phyloP scores from a whole-genome alignment of 1,284 basidiomycete genomes.

The Fomitopsis betulina region DNA sequence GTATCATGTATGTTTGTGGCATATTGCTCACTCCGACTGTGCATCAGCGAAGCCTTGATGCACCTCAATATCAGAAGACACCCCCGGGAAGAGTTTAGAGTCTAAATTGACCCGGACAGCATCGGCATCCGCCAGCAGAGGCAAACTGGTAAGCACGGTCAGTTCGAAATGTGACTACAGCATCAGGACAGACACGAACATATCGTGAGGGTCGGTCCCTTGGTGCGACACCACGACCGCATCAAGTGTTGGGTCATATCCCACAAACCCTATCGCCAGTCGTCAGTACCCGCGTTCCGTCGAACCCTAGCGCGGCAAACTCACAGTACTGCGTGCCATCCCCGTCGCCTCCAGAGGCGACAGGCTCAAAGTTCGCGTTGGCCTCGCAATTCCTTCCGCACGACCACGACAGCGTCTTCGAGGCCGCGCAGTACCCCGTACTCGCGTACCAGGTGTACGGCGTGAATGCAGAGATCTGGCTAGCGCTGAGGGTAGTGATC shows the following conservation, averaged over 20 bases:
- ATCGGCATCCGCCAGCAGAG: constrained; percentile 30
- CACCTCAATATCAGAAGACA: constrained; percentile 40
- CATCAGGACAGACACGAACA: constrained; percentile 30
- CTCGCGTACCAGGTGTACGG: constrained; percentile 38
- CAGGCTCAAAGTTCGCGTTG: constrained; percentile 49
- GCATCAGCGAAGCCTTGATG: constrained; percentile 53
- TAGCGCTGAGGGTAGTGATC: constrained; percentile 28
- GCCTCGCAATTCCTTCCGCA: constrained; percentile 37
- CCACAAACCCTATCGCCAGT: constrained; percentile 37
- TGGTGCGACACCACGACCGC: constrained; percentile 50
- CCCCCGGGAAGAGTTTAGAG: constrained; percentile 48
- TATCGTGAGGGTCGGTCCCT: constrained; percentile 42
- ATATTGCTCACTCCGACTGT: constrained; percentile 40
- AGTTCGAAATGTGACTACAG: neutral
- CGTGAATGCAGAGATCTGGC: constrained; percentile 31
- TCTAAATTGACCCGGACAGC: constrained; percentile 25
- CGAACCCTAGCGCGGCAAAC: constrained; percentile 14
- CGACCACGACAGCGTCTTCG: constrained; percentile 28
- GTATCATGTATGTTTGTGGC: neutral
- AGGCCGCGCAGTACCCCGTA: constrained; percentile 31
- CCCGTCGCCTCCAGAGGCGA: constrained; percentile 63
- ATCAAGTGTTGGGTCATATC: constrained; percentile 37
- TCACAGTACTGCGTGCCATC: constrained; percentile 42
- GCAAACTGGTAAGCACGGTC: constrained; percentile 15
- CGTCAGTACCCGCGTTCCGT: constrained; percentile 13